phyloP scores from a whole-genome alignment of 2,329 filamentous ascomycete species.

The Colletotrichum sp. region DNA sequence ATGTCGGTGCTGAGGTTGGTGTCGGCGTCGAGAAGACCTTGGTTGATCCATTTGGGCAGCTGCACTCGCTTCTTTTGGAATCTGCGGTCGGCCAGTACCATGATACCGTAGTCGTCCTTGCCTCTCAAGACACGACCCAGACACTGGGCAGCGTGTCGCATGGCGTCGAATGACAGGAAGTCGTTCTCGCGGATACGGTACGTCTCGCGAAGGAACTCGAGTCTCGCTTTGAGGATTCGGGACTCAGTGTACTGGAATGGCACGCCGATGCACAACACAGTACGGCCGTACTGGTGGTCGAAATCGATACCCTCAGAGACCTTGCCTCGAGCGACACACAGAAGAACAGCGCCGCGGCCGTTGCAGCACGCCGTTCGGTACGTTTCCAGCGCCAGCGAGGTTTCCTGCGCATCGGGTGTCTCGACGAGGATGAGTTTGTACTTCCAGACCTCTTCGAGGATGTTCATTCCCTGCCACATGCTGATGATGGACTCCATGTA shows the following conservation, averaged over 20 bases:
- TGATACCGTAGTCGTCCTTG: conserved; percentile 99
- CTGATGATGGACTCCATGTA: conserved; percentile 99
- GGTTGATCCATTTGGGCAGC: conserved; percentile 95
- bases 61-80: conserved; percentile 92
- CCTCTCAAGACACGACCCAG: conserved; percentile 91
- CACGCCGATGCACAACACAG: conserved; percentile 94
- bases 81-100: conserved; percentile 93
- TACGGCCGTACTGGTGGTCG: conserved; percentile 96
- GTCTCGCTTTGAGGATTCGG: conserved; percentile 90
- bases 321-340: conserved; percentile 96
- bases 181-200: conserved; percentile 98
- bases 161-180: conserved; percentile 97
- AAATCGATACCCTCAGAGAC: conserved; percentile 99
- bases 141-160: conserved; percentile 98
- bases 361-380: conserved; percentile 98
- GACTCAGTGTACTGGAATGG: conserved; percentile 99
- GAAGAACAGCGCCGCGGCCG: conserved; percentile 87
- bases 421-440: conserved; percentile 98
- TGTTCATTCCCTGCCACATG: conserved; percentile 99
- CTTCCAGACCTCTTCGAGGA: conserved; percentile 97
- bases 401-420: conserved; percentile 97
- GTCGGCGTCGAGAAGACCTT: conserved; percentile 84
- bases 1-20: conserved; percentile 95
- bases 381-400: conserved; percentile 91
- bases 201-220: conserved; percentile 96